A percentile compares a stretch with the other conserved stretches of the same genome.
phyloP scores from a whole-genome alignment of 2,329 filamentous ascomycete species.

The Hortaea werneckii region DNA sequence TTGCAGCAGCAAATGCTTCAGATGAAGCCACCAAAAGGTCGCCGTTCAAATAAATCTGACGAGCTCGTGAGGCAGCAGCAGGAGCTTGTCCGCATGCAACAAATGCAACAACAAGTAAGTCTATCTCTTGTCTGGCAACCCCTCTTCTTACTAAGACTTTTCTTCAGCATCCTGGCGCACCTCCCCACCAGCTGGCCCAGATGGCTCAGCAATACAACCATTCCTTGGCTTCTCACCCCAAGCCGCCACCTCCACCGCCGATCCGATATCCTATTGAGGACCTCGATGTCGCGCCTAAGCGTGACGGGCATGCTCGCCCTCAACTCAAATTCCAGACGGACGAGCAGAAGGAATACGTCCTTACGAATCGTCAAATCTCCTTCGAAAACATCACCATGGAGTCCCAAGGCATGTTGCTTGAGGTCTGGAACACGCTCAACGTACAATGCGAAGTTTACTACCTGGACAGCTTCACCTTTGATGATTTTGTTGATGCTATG shows the following conservation, averaged over 20 bases:
- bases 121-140: neutral
- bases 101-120: slow-evolving; percentile 10
- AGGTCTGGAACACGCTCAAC: slow-evolving; percentile 94
- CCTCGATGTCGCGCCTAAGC: slow-evolving; percentile 63
- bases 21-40: slow-evolving; percentile 13
- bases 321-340: slow-evolving; percentile 65
- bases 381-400: slow-evolving; percentile 60
- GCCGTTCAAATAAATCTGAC: slow-evolving; percentile 12
- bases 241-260: slow-evolving; percentile 53
- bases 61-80: slow-evolving; percentile 6
- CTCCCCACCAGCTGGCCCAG: slow-evolving; percentile 32
- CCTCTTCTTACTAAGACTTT: neutral
- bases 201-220: slow-evolving; percentile 7
- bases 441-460: slow-evolving; percentile 95
- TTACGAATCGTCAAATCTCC: slow-evolving; percentile 20
- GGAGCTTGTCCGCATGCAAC: slow-evolving; percentile 14
- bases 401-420: slow-evolving; percentile 74
- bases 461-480: slow-evolving; percentile 93
- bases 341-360: slow-evolving; percentile 27
- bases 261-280: slow-evolving; percentile 97
- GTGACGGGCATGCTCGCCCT: slow-evolving; percentile 57
- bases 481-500: slow-evolving; percentile 88
- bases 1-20: slow-evolving; percentile 15
- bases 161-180: slow-evolving; percentile 29
- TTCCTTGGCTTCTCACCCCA: slow-evolving; percentile 25